Percentiles rank a stretch among this genome's conserved stretches.
Evolutionary conservation across 208 protist genomes (phyloP).

Genomic region (Vickermania spadyakhi): DNA sequence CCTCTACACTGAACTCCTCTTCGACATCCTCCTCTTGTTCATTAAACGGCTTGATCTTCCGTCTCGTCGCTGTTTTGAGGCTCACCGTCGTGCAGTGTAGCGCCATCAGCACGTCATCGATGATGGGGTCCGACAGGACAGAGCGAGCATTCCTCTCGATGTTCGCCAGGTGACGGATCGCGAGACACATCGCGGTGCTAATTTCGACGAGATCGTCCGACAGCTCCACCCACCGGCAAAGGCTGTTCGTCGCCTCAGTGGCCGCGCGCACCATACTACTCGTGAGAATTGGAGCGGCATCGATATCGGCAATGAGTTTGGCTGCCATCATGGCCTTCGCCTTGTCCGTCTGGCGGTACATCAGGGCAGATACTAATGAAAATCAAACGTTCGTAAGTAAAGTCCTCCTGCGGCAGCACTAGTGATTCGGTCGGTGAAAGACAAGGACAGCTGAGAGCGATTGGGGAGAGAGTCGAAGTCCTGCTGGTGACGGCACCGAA

Average conservation of each 20-base stretch:
- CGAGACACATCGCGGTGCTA: neutral
- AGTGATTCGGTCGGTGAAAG: too few relatives aligned
- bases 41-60: too few relatives aligned
- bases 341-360: neutral
- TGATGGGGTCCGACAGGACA: neutral
- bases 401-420: too few relatives aligned
- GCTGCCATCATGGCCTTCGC: neutral
- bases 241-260: neutral
- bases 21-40: too few relatives aligned
- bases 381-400: too few relatives aligned
- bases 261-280: neutral
- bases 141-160: neutral
- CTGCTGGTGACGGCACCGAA: too few relatives aligned
- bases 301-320: neutral
- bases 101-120: neutral
- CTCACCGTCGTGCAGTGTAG: neutral
- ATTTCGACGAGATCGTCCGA: neutral
- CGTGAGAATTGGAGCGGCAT: neutral
- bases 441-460: too few relatives aligned
- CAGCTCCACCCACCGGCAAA: neutral
- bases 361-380: too few relatives aligned
- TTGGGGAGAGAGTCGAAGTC: too few relatives aligned
- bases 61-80: too few relatives aligned
- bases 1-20: too few relatives aligned
- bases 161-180: neutral